phyloP scores from a whole-genome alignment of 164 flowering plant species.

The Liquidambar formosana region DNA sequence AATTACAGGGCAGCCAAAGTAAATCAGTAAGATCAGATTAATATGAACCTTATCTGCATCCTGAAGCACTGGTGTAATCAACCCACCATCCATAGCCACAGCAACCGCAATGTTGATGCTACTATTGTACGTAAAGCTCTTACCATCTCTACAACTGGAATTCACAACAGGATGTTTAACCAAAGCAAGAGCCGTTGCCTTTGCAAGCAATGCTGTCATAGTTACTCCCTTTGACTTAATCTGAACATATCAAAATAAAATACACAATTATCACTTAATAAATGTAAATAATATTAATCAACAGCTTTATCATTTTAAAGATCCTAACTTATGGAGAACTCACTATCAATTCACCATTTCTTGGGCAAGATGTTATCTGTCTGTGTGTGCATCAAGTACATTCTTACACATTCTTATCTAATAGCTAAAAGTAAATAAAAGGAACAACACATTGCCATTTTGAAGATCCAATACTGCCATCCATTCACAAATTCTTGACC shows the following conservation, averaged over 20 bases:
- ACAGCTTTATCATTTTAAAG: not conserved
- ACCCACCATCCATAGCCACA: conserved; percentile 94
- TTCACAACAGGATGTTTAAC: conserved; percentile 89
- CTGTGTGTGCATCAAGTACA: not conserved
- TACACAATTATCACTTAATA: not conserved
- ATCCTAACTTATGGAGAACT: not conserved
- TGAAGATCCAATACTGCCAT: not conserved
- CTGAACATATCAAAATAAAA: conserved; percentile 31
- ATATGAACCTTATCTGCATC: conserved; percentile 91
- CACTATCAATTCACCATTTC: not conserved
- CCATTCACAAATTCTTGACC: not conserved
- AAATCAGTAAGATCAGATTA: conserved; percentile 3
- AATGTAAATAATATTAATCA: not conserved
- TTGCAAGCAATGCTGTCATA: conserved; percentile 95
- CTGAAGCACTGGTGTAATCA: conserved; percentile 96
- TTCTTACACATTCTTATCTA: not conserved
- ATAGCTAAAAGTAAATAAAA: not conserved
- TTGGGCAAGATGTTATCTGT: not conserved
- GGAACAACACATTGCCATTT: not conserved
- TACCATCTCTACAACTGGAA: conserved; percentile 92
- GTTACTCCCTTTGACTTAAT: conserved; percentile 96
- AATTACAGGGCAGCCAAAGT: not conserved
- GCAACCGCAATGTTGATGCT: conserved; percentile 95
- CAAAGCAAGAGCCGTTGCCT: conserved; percentile 96
- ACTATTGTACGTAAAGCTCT: conserved; percentile 90